These are phyloP conservation scores for Talaromyces amestolkiae DNA, from an alignment of 2,329 filamentous ascomycete species.

Conservation along the genomic window DNA sequence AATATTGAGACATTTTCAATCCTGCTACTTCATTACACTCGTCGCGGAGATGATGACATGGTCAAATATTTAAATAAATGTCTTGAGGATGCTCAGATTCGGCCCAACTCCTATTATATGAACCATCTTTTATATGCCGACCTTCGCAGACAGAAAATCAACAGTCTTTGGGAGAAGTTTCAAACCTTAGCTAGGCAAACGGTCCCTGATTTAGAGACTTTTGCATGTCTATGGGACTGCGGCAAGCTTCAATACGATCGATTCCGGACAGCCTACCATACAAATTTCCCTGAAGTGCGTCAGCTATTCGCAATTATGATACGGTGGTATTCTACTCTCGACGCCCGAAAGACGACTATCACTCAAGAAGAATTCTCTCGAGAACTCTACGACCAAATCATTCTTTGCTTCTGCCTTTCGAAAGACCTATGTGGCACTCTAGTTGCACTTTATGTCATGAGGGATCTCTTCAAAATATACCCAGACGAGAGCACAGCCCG, in stretches of 20 bases:
- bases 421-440: conserved; percentile 51
- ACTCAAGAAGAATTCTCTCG: conserved; percentile 43
- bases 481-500: conserved; percentile 49
- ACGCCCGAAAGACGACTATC: conserved; percentile 28
- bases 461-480: conserved; percentile 43
- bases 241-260: conserved; percentile 50
- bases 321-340: conserved; percentile 41
- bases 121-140: conserved; percentile 72
- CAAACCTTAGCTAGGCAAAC: conserved; percentile 53
- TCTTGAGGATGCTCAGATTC: conserved; percentile 62
- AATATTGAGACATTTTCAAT: conserved; percentile 76
- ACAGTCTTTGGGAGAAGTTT: conserved; percentile 58
- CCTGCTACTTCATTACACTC: conserved; percentile 68
- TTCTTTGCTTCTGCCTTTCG: conserved; percentile 51
- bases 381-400: conserved; percentile 53
- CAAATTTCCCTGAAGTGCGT: conserved; percentile 46
- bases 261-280: conserved; percentile 46
- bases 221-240: conserved; percentile 63
- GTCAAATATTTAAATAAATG: conserved; percentile 62
- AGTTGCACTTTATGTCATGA: conserved; percentile 49
- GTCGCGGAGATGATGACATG: conserved; percentile 57
- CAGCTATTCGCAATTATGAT: conserved; percentile 51
- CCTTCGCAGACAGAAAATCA: conserved; percentile 57
- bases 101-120: conserved; percentile 70
- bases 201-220: conserved; percentile 66